Conservation (phyloP, 2,329 filamentous ascomycete genomes). For the Cladosporium sp. region DNA sequence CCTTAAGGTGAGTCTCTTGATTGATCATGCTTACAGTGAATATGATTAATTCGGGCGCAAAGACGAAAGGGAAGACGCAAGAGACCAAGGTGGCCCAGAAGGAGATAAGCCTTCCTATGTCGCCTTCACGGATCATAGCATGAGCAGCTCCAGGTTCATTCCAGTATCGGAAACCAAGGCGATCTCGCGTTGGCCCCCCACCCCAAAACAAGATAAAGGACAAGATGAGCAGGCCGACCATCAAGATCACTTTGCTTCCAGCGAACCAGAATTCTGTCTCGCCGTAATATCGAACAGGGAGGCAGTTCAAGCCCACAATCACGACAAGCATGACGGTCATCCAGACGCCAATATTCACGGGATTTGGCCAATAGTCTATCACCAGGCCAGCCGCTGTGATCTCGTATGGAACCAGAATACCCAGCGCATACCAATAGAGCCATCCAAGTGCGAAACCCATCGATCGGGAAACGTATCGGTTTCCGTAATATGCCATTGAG, state of each 20-base stretch:
- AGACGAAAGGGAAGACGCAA: slow-evolving; percentile 30
- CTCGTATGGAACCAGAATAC: slow-evolving; percentile 36
- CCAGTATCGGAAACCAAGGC: slow-evolving; percentile 44
- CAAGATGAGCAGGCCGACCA: slow-evolving; percentile 41
- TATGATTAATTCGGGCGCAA: slow-evolving; percentile 20
- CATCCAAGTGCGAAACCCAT: slow-evolving; percentile 45
- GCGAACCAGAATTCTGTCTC: slow-evolving; percentile 46
- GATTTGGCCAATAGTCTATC: slow-evolving; percentile 33
- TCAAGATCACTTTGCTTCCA: slow-evolving; percentile 40
- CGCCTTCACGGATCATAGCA: slow-evolving; percentile 28
- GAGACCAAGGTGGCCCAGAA: slow-evolving; percentile 34
- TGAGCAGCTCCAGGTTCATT: slow-evolving; percentile 35
- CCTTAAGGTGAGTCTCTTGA: not conserved
- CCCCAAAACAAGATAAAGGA: slow-evolving; percentile 41
- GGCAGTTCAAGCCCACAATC: slow-evolving; percentile 41
- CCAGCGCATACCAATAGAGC: slow-evolving; percentile 37
- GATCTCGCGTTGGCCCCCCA: slow-evolving; percentile 35
- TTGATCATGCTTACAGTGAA: slow-evolving; percentile 19
- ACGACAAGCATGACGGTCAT: slow-evolving; percentile 35
- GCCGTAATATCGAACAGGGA: slow-evolving; percentile 46
- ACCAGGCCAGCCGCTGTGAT: slow-evolving; percentile 34
- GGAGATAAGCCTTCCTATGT: not conserved
- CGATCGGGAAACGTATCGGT: slow-evolving; percentile 40
- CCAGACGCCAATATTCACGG: slow-evolving; percentile 38
- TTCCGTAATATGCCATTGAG: slow-evolving; percentile 44